Base-by-base conservation (phyloP, 768 basidiomycete genomes). In the Antrodiella citrinella region DNA sequence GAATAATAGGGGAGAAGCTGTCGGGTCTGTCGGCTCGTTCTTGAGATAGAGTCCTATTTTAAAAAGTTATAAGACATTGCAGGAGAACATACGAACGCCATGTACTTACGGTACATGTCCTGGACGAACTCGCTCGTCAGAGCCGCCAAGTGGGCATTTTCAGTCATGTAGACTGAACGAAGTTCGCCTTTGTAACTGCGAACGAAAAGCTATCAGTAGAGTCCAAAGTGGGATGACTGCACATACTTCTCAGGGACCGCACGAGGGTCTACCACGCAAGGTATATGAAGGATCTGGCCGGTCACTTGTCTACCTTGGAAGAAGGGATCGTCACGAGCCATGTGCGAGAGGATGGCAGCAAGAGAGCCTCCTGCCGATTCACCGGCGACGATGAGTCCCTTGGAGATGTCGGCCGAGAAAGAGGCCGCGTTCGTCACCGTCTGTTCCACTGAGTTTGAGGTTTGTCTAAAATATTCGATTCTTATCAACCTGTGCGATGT, bases 181-280 rank as follows among this genome's bases (percentile, higher is more conserved):
- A 3, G 23, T 15, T 19, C 40, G 13, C 2, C 20, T 7, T n/a
- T 10, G 15, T n/a, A n/a, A n/a, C n/a, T n/a, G n/a, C n/a, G n/a
- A n/a, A n/a, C n/a, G n/a, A n/a, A n/a, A n/a, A n/a, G n/a, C n/a
- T n/a, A n/a, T n/a, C n/a, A n/a, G n/a, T n/a, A n/a, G n/a, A n/a
- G n/a, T n/a, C n/a, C n/a, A n/a, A n/a, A n/a, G n/a, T n/a, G n/a
- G n/a, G n/a, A n/a, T n/a, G n/a, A n/a, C n/a, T n/a, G n/a, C n/a
- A 57, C 57, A 12, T 24, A 63, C 62, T 61, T 44, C 12, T 57
- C 53, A 4, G 62, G 59, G 24, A 57, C 51, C 2, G 48, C 60
- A 9, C 58, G 49, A 3, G 56, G 52, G 30, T 61, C 53, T 15
- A 56, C 11, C n/a, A 60, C 35, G 12, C 41, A 20, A 9, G 65